Percentiles rank a stretch among this genome's conserved stretches.
phyloP scores from a whole-genome alignment of 805 yeast species.

The Saturnispora halmiae region DNA sequence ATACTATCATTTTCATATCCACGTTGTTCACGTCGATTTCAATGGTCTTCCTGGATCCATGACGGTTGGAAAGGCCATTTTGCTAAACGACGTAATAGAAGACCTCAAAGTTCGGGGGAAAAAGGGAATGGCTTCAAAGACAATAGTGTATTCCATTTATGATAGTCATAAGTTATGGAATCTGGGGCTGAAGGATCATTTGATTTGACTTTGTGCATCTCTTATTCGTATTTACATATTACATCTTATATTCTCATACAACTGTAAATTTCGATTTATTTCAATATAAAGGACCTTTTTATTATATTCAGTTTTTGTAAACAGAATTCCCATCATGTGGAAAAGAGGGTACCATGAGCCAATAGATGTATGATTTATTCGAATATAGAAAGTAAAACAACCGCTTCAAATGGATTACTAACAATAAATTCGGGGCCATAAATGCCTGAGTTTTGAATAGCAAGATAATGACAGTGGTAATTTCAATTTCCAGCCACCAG shows the following conservation, averaged over 20 bases:
- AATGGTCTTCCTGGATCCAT: constrained; percentile 62
- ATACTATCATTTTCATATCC: constrained; percentile 91
- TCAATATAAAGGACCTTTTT: not conserved
- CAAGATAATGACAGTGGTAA: constrained; percentile 4
- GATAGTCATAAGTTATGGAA: constrained; percentile 74
- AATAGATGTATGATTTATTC: constrained; percentile 19
- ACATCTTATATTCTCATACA: too few species aligned
- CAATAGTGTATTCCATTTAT: constrained; percentile 58
- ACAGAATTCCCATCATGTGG: constrained; percentile 16
- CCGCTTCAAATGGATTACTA: not conserved
- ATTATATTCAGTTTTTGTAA: not conserved
- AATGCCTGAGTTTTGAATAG: not conserved
- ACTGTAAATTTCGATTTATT: not conserved
- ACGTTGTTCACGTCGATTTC: constrained; percentile 67
- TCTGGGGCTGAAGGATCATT: constrained; percentile 20
- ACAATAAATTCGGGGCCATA: not conserved
- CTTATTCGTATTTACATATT: too few species aligned
- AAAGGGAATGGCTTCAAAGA: constrained; percentile 49
- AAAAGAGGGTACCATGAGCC: constrained; percentile 29
- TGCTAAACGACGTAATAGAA: constrained; percentile 76
- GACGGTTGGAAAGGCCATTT: constrained; percentile 68
- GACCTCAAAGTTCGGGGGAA: constrained; percentile 45
- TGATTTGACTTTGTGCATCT: not conserved
- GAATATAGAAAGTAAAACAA: not conserved
- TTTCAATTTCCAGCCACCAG: constrained; percentile 10